Evolutionary conservation across 768 basidiomycete species (phyloP).

Genomic region (Xerocomellus dryophilus): DNA sequence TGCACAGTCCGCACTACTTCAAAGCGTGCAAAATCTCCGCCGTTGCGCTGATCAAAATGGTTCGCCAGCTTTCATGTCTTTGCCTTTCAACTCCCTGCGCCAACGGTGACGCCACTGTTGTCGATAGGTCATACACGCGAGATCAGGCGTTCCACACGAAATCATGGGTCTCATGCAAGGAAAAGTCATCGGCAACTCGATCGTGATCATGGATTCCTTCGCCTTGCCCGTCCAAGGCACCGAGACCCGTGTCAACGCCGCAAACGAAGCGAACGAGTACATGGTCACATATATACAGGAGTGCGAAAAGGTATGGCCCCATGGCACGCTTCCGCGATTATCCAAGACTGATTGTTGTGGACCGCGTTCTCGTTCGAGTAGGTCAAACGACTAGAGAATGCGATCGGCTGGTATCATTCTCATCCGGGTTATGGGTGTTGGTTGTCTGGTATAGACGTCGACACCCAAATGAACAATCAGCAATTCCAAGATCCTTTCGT

Average conservation of each 20-base stretch:
- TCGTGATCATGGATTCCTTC: constrained; percentile 93
- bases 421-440: constrained; percentile 99
- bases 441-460: constrained; percentile 98
- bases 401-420: constrained; percentile 97
- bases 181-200: constrained; percentile 75
- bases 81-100: neutral
- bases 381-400: constrained; percentile 83
- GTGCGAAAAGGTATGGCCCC: constrained; percentile 63
- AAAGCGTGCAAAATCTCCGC: constrained; percentile 94
- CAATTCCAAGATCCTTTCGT: constrained; percentile 95
- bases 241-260: constrained; percentile 96
- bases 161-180: constrained; percentile 99
- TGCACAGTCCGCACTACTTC: constrained; percentile 69
- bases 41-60: constrained; percentile 94
- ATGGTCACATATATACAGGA: constrained; percentile 92
- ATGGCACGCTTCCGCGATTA: neutral
- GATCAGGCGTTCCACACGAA: constrained; percentile 95
- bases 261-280: constrained; percentile 94
- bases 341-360: neutral
- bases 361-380: constrained; percentile 29
- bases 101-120: neutral
- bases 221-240: constrained; percentile 97
- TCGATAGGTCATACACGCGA: constrained; percentile 90
- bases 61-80: constrained; percentile 27
- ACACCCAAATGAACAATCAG: constrained; percentile 94